Evolutionary conservation across 1,284 basidiomycete genomes (phyloP).

Genomic region (Ustilago hordei): DNA sequence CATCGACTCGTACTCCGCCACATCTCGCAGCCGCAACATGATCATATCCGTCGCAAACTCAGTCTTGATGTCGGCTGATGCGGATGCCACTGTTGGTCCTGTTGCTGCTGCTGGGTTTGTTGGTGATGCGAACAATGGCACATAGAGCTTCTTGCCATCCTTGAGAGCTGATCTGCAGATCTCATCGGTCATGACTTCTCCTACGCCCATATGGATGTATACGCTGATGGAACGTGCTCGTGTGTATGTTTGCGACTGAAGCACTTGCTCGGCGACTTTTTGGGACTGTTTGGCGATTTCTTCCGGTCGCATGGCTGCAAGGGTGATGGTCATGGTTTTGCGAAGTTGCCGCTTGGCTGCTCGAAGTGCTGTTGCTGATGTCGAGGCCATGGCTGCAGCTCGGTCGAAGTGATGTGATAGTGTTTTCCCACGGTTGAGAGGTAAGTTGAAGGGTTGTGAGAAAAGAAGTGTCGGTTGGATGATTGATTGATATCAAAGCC

Average conservation of each 20-base stretch:
- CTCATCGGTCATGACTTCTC: slow-evolving; percentile 69
- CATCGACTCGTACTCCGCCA: slow-evolving; percentile 65
- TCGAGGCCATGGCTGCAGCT: slow-evolving; percentile 16
- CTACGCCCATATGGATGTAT: slow-evolving; percentile 69
- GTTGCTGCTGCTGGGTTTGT: slow-evolving; percentile 35
- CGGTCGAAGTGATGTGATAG: background rate
- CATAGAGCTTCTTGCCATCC: slow-evolving; percentile 68
- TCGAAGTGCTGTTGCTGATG: slow-evolving; percentile 19
- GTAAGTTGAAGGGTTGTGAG: background rate
- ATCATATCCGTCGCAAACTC: slow-evolving; percentile 68
- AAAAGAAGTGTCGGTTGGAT: background rate
- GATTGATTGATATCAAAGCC: background rate
- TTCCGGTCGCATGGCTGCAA: slow-evolving; percentile 40
- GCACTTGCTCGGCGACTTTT: slow-evolving; percentile 57
- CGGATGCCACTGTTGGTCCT: slow-evolving; percentile 33
- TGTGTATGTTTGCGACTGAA: slow-evolving; percentile 63
- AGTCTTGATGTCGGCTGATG: slow-evolving; percentile 22
- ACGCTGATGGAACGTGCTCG: slow-evolving; percentile 63
- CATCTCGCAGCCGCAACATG: slow-evolving; percentile 68
- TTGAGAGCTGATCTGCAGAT: slow-evolving; percentile 66
- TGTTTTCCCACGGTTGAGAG: background rate
- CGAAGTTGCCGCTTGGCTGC: slow-evolving; percentile 64
- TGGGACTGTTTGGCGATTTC: slow-evolving; percentile 31
- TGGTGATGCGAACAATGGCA: slow-evolving; percentile 69
- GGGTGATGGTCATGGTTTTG: slow-evolving; percentile 50